A percentile compares a stretch with the other conserved stretches of the same genome.
These are phyloP conservation scores for Scleroderma bovista DNA, from an alignment of 768 basidiomycete genomes.

Conservation along the genomic window DNA sequence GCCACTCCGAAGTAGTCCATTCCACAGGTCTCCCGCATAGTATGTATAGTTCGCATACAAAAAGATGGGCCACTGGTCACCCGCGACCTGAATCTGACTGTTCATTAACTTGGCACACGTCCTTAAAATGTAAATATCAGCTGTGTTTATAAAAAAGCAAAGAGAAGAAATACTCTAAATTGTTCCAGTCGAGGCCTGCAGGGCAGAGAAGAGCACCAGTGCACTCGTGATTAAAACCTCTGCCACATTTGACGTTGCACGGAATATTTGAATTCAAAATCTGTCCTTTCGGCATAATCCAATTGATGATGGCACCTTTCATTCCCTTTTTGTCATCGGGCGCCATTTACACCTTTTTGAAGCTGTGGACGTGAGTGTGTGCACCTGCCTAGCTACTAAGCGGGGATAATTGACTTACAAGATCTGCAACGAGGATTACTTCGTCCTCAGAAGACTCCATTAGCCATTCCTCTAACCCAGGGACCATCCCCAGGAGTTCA, in stretches of 20 bases:
- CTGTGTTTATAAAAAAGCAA: neutral
- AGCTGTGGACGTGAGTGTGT: too few species aligned
- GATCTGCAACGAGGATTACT: too few species aligned
- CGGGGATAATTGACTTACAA: too few species aligned
- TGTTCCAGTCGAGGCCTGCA: slow-evolving; percentile 20
- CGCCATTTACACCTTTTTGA: too few species aligned
- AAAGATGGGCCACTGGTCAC: slow-evolving; percentile 17
- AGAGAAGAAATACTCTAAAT: slow-evolving; percentile 8
- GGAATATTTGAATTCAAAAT: slow-evolving; percentile 10
- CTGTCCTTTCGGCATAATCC: slow-evolving; percentile 14
- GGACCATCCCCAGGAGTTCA: too few species aligned
- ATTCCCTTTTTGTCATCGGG: slow-evolving; percentile 19
- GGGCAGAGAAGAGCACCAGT: slow-evolving; percentile 27
- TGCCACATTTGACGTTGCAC: slow-evolving; percentile 19
- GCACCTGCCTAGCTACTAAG: too few species aligned
- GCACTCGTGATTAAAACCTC: too few species aligned
- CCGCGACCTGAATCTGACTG: slow-evolving; percentile 3
- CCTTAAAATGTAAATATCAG: neutral
- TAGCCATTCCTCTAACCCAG: too few species aligned
- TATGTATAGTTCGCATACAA: slow-evolving; percentile 14
- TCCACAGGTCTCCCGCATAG: too few species aligned
- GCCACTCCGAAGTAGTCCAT: slow-evolving; percentile 15
- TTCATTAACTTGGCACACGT: slow-evolving; percentile 4
- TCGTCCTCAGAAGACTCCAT: too few species aligned
- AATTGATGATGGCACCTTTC: slow-evolving; percentile 15